These are phyloP conservation scores for Atkinsonella hypoxylon DNA, from an alignment of 2,329 filamentous ascomycete genomes.

Conservation along the genomic window DNA sequence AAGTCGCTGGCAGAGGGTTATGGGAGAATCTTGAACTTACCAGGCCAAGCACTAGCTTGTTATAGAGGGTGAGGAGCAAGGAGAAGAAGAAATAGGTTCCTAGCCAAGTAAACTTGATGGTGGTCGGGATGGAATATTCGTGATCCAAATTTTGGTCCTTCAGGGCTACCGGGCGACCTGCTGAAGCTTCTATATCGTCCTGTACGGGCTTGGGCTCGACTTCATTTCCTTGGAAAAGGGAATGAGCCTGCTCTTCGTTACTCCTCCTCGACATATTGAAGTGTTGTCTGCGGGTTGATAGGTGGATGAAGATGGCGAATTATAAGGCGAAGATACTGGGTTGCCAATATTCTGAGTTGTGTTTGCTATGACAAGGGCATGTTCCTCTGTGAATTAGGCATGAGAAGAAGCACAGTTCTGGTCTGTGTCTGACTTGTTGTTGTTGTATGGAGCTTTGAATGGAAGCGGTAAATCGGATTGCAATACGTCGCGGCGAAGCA, in stretches of 20 bases:
- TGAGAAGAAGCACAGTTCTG: background rate
- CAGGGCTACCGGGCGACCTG: conserved; percentile 15
- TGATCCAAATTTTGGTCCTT: conserved; percentile 26
- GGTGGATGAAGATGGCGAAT: background rate
- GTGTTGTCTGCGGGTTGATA: background rate
- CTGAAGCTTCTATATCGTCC: conserved; percentile 21
- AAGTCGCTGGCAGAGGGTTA: background rate
- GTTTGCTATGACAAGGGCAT: conserved; percentile 4
- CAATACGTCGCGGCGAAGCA: conserved; percentile 2
- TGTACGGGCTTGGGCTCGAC: conserved; percentile 17
- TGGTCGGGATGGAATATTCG: conserved; percentile 32
- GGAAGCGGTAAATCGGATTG: background rate
- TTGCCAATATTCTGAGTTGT: conserved; percentile 1
- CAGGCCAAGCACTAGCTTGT: conserved; percentile 44
- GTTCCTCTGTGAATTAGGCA: background rate
- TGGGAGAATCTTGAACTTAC: conserved; percentile 19
- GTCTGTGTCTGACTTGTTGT: background rate
- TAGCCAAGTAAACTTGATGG: conserved; percentile 37
- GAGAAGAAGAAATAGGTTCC: conserved; percentile 40
- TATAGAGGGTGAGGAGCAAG: conserved; percentile 41
- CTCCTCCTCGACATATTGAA: conserved; percentile 21
- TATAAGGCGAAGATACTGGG: background rate
- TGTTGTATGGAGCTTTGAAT: background rate
- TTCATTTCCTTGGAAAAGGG: conserved; percentile 20
- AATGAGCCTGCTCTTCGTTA: conserved; percentile 19